Percentiles rank a stretch among this genome's conserved stretches.
Conservation (phyloP, 192 early-diverging fungal species). For the Gryganskiella cystojenkinii region DNA sequence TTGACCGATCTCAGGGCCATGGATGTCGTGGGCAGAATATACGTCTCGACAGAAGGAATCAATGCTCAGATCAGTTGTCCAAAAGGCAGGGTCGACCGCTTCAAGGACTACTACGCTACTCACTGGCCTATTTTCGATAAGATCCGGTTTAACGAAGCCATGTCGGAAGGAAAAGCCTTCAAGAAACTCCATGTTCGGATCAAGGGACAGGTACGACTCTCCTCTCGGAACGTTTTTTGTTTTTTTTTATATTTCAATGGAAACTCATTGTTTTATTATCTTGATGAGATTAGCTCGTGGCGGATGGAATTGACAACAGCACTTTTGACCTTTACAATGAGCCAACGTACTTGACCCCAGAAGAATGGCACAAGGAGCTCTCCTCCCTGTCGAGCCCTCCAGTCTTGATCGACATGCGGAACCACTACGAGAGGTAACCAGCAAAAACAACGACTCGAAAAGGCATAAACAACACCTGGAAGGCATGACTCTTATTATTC, state of each 20-base stretch:
- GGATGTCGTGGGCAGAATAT: constrained; percentile 78
- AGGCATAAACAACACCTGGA: neutral
- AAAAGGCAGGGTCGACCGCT: constrained; percentile 49
- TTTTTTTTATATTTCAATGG: constrained; percentile 5
- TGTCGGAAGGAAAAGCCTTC: constrained; percentile 70
- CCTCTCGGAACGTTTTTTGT: neutral
- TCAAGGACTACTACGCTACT: constrained; percentile 64
- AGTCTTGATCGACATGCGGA: constrained; percentile 82
- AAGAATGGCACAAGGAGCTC: constrained; percentile 74
- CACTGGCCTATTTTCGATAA: constrained; percentile 52
- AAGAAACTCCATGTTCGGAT: constrained; percentile 77
- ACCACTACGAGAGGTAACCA: constrained; percentile 75
- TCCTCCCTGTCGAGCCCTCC: constrained; percentile 54
- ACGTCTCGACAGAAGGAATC: constrained; percentile 78
- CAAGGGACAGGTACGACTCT: constrained; percentile 57
- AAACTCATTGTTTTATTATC: neutral
- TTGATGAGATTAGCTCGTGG: constrained; percentile 60
- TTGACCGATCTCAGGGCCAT: constrained; percentile 55
- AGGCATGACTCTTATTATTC: neutral
- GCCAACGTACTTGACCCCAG: constrained; percentile 74
- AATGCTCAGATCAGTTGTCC: constrained; percentile 85
- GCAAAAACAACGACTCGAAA: neutral
- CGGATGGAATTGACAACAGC: constrained; percentile 61
- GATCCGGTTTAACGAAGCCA: constrained; percentile 74
- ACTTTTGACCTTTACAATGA: constrained; percentile 67